Conservation (phyloP, 2,329 filamentous ascomycete species). For the Incumbomyces lentus region DNA sequence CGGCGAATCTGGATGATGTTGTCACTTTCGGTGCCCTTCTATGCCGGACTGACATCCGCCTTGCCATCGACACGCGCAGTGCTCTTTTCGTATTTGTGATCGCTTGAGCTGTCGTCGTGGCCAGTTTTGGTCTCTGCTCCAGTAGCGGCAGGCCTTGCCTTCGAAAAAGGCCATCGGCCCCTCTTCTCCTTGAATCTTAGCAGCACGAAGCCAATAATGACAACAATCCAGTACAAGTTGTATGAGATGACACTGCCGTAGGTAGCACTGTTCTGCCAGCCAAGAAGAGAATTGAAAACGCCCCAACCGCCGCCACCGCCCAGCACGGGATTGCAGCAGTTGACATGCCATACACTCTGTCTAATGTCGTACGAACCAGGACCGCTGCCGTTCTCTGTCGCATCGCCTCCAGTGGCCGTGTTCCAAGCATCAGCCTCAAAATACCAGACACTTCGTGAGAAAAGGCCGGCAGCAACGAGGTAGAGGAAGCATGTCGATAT, state of each 20-base stretch:
- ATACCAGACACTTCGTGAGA: slow-evolving; percentile 66
- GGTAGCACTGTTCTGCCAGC: slow-evolving; percentile 81
- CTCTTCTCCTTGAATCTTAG: slow-evolving; percentile 56
- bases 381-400: slow-evolving; percentile 52
- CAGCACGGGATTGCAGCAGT: slow-evolving; percentile 66
- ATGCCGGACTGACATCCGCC: slow-evolving; percentile 2
- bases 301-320: slow-evolving; percentile 74
- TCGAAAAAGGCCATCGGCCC: slow-evolving; percentile 16
- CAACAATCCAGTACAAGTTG: slow-evolving; percentile 73
- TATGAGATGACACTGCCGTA: slow-evolving; percentile 81
- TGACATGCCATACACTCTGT: slow-evolving; percentile 72
- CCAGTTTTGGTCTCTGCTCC: slow-evolving; percentile 1
- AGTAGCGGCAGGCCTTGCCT: slow-evolving; percentile 4
- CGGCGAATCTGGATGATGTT: too few species aligned
- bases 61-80: neutral
- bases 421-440: slow-evolving; percentile 63
- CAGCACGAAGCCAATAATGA: slow-evolving; percentile 54
- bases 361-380: slow-evolving; percentile 71
- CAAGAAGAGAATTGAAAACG: slow-evolving; percentile 74
- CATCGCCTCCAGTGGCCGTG: slow-evolving; percentile 45
- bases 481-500: slow-evolving; percentile 74
- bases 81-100: neutral
- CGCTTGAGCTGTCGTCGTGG: slow-evolving; percentile 3
- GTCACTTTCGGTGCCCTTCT: neutral
- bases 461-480: slow-evolving; percentile 70